A percentile compares a stretch with the other conserved stretches of the same genome.
Conservation (phyloP, 257 asterid species). For the Gardenia jasminoides region DNA sequence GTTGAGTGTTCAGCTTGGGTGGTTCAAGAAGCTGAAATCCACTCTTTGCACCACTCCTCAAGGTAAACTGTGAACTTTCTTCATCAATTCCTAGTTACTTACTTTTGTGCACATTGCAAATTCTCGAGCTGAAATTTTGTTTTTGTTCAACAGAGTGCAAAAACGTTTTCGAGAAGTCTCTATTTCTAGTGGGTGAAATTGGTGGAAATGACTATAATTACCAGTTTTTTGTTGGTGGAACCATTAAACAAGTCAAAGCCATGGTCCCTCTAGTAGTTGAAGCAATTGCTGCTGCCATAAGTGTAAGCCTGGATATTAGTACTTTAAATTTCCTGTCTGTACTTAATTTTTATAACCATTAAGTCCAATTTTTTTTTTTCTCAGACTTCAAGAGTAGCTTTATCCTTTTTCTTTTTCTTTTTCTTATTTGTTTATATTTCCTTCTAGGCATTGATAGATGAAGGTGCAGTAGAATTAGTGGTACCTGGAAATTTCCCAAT, state of each 20-base stretch:
- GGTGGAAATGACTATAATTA: conserved; percentile 92
- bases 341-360: not conserved
- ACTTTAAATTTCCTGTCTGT: not conserved
- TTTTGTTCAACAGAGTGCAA: conserved; percentile 42
- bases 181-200: conserved; percentile 82
- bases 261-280: conserved; percentile 65
- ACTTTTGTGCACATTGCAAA: not conserved
- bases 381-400: not conserved
- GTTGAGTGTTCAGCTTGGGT: conserved; percentile 55
- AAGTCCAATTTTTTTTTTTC: not conserved
- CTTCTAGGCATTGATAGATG: conserved; percentile 56
- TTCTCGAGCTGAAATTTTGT: not conserved
- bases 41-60: conserved; percentile 46
- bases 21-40: conserved; percentile 69
- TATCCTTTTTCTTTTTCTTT: too few relatives aligned
- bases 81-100: not conserved
- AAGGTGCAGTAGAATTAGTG: conserved; percentile 66
- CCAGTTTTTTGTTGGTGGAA: conserved; percentile 60
- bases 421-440: not conserved
- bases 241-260: conserved; percentile 45
- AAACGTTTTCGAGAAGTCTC: conserved; percentile 42
- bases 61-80: conserved; percentile 33
- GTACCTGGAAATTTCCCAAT: conserved; percentile 79
- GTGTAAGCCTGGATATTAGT: conserved; percentile 33
- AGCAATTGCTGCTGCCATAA: conserved; percentile 45